phyloP scores from a whole-genome alignment of 78 protist genomes.

The Parvularia atlantis region DNA sequence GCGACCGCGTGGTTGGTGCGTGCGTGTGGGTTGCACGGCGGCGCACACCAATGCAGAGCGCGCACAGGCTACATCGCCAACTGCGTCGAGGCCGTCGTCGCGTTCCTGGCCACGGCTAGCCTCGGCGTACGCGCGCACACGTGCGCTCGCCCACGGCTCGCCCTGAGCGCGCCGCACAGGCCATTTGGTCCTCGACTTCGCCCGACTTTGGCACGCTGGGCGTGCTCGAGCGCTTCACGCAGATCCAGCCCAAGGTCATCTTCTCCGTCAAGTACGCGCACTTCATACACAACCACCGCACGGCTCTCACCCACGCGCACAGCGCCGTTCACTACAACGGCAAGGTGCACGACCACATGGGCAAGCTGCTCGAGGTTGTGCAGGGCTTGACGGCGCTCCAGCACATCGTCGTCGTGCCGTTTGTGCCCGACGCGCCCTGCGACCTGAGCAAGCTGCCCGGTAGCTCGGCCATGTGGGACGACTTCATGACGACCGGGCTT shows the following conservation, averaged over 20 bases:
- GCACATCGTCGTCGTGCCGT: conserved; percentile 11
- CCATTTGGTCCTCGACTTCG: conserved; percentile 15
- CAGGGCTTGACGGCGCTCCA: background rate
- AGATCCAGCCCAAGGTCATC: conserved; percentile 15
- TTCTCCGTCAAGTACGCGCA: conserved; percentile 10
- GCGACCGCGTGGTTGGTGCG: conserved; percentile 33
- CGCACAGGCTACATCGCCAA: conserved; percentile 36
- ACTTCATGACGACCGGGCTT: background rate
- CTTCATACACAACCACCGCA: too few species aligned
- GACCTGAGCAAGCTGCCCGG: background rate
- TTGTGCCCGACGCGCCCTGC: background rate
- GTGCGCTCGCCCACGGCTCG: too few species aligned
- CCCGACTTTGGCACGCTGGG: conserved; percentile 43
- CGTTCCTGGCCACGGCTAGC: conserved; percentile 15
- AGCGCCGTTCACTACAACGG: conserved; percentile 32
- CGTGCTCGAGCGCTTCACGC: conserved; percentile 24
- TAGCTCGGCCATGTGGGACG: background rate
- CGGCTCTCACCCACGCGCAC: too few species aligned
- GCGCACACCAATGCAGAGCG: too few species aligned
- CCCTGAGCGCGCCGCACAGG: too few species aligned
- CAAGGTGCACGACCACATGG: conserved; percentile 13
- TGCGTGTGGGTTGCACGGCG: background rate
- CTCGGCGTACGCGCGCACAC: too few species aligned
- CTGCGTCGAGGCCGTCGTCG: conserved; percentile 12
- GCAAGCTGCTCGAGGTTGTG: conserved; percentile 9